A percentile compares a stretch with the other conserved stretches of the same genome.
Conservation (phyloP, 176 grass and related monocot species). For the Pontederia paniculata region DNA sequence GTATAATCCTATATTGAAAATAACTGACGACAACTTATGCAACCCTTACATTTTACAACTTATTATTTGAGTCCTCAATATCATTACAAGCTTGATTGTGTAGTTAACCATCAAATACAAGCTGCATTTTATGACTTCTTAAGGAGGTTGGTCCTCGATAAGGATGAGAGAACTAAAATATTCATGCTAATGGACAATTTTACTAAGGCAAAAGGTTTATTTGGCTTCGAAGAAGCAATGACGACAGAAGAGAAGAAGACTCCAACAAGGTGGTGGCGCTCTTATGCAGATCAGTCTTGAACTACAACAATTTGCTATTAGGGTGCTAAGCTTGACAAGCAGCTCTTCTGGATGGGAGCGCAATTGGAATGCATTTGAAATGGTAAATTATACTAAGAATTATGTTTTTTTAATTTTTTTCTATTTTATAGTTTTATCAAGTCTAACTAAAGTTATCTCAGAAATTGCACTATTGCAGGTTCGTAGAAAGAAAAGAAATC, state of each 20-base stretch:
- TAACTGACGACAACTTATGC: constrained; percentile 8
- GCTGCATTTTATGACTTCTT: too few relatives aligned
- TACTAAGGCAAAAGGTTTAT: not conserved
- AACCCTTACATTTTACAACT: too few relatives aligned
- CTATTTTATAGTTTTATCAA: too few relatives aligned
- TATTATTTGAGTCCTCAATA: too few relatives aligned
- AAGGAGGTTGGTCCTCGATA: not conserved
- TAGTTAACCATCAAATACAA: not conserved
- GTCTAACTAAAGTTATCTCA: too few relatives aligned
- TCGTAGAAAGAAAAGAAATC: too few relatives aligned
- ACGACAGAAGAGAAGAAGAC: not conserved
- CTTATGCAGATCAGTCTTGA: not conserved
- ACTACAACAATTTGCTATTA: not conserved
- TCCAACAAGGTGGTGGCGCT: not conserved
- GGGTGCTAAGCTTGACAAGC: not conserved
- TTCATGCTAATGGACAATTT: not conserved
- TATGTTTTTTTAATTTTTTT: too few relatives aligned
- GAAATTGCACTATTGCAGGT: too few relatives aligned
- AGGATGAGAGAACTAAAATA: not conserved
- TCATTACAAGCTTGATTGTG: not conserved
- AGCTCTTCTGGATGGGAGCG: not conserved
- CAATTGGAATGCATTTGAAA: too few relatives aligned
- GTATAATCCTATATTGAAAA: too few relatives aligned
- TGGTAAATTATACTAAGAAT: too few relatives aligned
- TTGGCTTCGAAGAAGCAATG: not conserved